These are phyloP conservation scores for Wallacemonas sp. DNA, from an alignment of 208 protist genomes.

Conservation along the genomic window DNA sequence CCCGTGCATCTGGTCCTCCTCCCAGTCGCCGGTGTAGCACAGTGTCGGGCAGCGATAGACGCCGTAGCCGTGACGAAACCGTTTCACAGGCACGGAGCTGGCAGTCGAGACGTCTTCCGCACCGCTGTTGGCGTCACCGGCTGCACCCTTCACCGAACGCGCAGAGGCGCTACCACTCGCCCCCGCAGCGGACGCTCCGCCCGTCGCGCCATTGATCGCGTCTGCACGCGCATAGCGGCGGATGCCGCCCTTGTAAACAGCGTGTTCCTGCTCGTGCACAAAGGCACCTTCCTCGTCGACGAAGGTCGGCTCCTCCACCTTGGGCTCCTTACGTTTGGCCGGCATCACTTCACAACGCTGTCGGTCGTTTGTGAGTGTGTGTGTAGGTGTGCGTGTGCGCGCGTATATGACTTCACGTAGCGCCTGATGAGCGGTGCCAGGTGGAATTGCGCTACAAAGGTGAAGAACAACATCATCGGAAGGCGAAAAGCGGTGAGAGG, in stretches of 20 bases:
- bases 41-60: conserved; percentile 69
- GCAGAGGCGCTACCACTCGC: neutral
- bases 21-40: conserved; percentile 81
- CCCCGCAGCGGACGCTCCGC: neutral
- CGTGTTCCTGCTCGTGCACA: conserved; percentile 60
- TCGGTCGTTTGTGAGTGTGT: neutral
- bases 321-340: conserved; percentile 70
- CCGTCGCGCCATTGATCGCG: neutral
- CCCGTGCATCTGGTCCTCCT: conserved; percentile 85
- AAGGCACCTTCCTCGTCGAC: conserved; percentile 73
- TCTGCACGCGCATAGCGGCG: conserved; percentile 33
- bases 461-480: neutral
- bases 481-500: neutral
- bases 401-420: no score
- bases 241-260: conserved; percentile 61
- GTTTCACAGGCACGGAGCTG: neutral
- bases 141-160: neutral
- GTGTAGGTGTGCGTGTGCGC: neutral
- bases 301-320: conserved; percentile 72
- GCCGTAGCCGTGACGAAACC: conserved; percentile 68
- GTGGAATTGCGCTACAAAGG: neutral
- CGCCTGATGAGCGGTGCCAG: no score
- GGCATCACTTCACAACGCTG: conserved; percentile 51
- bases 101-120: neutral
- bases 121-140: neutral